Evolutionary conservation across 2,329 filamentous ascomycete genomes (phyloP), one percentile per base, ranked within the genome.

Genomic region (Zymoseptoria tritici): DNA sequence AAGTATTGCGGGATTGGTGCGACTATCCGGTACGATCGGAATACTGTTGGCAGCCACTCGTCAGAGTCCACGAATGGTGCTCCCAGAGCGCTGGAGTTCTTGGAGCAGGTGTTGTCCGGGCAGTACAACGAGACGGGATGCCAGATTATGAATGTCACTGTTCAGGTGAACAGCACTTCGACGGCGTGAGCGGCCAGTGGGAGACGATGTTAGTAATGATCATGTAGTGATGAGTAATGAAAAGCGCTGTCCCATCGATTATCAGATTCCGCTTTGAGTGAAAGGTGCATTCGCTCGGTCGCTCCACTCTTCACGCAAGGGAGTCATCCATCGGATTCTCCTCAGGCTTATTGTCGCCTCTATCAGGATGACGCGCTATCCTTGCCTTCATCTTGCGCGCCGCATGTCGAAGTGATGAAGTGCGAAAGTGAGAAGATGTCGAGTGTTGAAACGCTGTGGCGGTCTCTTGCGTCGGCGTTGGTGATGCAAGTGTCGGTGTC

Each of bases 21-120:
- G 0, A 73, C 73, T 3, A 75, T 82, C 7, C 67, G 72, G 2
- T 81, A 79, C 58, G 71, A 78, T 55, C 71, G 78, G 3, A 80
- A 82, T 60, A 72, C 69, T 1, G 66, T 76, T 7, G 78, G 79
- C 0, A 73, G 73, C 0, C 79, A 81, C 65, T 60, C 64, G 1
- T 66, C 71, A n/a, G 71, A 77, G 62, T 63, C 64, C 4, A 64
- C 68, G 3, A 72, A 73, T 49, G 75, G 75, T 1, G 67, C 68
- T 2, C 65, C 68, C 1, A 62, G 70, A 56, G 75, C 74, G 0
- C 61, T 75, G 36, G 60, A 52, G 4, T 71, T 66, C 52, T 61
- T 72, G 62, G 56, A 60, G 3, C 57, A 61, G 21, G 62, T 70
- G 29, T 58, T 71, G 16, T 58, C 57, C 6, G 68, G 67, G 2